Evolutionary conservation across 805 yeast genomes (phyloP).

Genomic region (Candida khao-thaluensis): DNA sequence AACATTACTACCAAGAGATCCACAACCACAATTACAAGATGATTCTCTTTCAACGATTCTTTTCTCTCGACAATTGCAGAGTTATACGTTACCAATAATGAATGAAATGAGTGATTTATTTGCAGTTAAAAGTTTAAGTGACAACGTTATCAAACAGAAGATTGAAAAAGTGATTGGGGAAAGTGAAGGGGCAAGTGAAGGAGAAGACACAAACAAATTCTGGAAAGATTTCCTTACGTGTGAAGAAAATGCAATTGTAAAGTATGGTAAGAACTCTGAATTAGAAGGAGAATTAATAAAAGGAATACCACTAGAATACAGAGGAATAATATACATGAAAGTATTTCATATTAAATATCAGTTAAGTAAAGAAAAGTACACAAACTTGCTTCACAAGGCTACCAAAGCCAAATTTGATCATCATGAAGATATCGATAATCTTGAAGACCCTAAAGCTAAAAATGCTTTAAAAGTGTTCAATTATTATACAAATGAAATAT

Average conservation of each 20-base stretch:
- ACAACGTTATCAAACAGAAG: constrained; percentile 7
- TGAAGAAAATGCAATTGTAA: constrained; percentile 12
- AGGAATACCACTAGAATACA: constrained; percentile 32
- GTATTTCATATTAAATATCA: constrained; percentile 29
- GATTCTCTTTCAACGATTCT: constrained; percentile 3
- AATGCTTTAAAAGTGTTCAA: constrained; percentile 31
- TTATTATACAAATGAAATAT: constrained; percentile 29
- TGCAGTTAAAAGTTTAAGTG: constrained; percentile 12
- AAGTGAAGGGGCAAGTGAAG: neutral
- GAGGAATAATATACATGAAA: constrained; percentile 34
- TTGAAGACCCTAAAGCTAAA: constrained; percentile 17
- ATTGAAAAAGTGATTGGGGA: constrained; percentile 1
- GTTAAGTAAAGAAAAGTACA: constrained; percentile 31
- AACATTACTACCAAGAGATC: neutral
- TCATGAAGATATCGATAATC: constrained; percentile 15
- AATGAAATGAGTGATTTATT: constrained; percentile 24
- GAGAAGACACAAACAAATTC: too few relatives aligned
- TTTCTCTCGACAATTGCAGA: constrained; percentile 19
- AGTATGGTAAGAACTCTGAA: constrained; percentile 8
- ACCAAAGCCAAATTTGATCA: constrained; percentile 8
- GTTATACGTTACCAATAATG: constrained; percentile 22
- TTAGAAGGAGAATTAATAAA: constrained; percentile 23
- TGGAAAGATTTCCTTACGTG: constrained; percentile 11
- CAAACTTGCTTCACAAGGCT: constrained; percentile 29
- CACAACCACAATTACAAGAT: neutral